Percentiles rank a stretch among this genome's conserved stretches.
Evolutionary conservation across 2,329 filamentous ascomycete genomes (phyloP).

Genomic region (Cyphellophora attinorum): DNA sequence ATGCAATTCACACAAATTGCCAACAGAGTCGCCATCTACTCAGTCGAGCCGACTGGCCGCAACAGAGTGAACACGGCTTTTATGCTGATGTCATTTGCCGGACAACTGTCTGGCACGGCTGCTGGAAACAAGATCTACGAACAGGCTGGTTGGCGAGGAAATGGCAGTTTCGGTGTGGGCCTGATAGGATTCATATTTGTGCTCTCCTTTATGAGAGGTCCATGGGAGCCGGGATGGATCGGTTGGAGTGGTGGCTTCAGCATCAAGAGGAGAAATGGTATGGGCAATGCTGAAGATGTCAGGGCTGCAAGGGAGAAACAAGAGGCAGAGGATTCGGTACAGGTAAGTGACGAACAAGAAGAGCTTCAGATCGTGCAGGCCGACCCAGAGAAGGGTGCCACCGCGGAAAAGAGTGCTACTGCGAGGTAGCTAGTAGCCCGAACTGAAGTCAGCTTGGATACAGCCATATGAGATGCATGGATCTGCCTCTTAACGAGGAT

Average conservation of each 20-base stretch:
- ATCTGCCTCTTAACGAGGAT: too few relatives aligned
- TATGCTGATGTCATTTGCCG: constrained; percentile 66
- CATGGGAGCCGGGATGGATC: constrained; percentile 49
- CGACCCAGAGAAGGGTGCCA: too few relatives aligned
- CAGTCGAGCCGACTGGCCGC: constrained; percentile 58
- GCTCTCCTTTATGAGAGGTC: constrained; percentile 40
- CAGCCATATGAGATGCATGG: too few relatives aligned
- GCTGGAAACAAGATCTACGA: constrained; percentile 50
- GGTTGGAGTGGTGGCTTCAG: constrained; percentile 52
- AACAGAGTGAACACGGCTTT: constrained; percentile 76
- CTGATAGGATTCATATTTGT: constrained; percentile 41
- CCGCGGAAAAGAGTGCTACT: too few relatives aligned
- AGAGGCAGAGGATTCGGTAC: not conserved
- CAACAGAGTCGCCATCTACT: constrained; percentile 61
- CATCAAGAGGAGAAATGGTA: constrained; percentile 23
- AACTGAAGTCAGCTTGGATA: too few relatives aligned
- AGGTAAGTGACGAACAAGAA: too few relatives aligned
- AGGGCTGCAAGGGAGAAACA: not conserved
- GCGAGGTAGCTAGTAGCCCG: too few relatives aligned
- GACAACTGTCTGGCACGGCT: constrained; percentile 62
- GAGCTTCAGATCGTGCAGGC: too few relatives aligned
- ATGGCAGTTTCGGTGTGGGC: constrained; percentile 48
- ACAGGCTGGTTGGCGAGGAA: constrained; percentile 45
- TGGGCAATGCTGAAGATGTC: not conserved
- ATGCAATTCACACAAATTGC: constrained; percentile 65